Conservation (phyloP, 768 basidiomycete genomes). For the Lentinus brumalis region DNA sequence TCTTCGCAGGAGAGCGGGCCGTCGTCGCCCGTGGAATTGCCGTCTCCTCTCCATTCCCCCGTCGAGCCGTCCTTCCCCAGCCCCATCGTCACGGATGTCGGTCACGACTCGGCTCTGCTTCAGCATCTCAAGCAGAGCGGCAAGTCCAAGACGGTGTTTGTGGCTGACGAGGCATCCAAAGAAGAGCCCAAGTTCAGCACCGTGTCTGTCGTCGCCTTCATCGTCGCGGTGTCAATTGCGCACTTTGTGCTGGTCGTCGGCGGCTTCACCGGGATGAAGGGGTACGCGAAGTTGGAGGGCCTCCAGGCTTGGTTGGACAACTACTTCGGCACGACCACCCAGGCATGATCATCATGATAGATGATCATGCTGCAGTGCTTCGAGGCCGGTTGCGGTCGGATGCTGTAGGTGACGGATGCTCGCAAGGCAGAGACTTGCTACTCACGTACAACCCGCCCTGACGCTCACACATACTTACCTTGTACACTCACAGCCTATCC, state of each 20-base stretch:
- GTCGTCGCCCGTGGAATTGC: slow-evolving; percentile 4
- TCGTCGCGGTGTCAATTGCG: slow-evolving; percentile 33
- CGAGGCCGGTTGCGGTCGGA: too few relatives aligned
- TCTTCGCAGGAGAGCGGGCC: slow-evolving; percentile 14
- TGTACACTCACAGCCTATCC: too few relatives aligned
- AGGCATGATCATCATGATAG: slow-evolving; percentile 1
- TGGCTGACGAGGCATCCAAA: slow-evolving; percentile 4
- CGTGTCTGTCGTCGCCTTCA: slow-evolving; percentile 29
- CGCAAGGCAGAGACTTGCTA: too few relatives aligned
- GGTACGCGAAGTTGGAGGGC: slow-evolving; percentile 24
- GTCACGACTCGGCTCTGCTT: slow-evolving; percentile 3
- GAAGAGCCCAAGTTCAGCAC: slow-evolving; percentile 13
- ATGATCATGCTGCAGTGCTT: neutral
- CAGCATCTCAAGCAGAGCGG: neutral
- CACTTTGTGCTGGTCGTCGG: slow-evolving; percentile 33
- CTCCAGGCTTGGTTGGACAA: slow-evolving; percentile 22
- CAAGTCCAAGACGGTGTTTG: slow-evolving; percentile 14
- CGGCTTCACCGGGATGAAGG: slow-evolving; percentile 30
- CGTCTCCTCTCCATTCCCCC: slow-evolving; percentile 15
- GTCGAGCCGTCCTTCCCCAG: neutral
- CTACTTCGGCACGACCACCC: slow-evolving; percentile 5
- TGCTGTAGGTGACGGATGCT: too few relatives aligned
- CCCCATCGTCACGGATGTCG: slow-evolving; percentile 7
- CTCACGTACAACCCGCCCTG: too few relatives aligned
- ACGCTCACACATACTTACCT: too few relatives aligned